Base-by-base conservation (phyloP, 305 asterid genomes). In the Fraxinus latifolia region DNA sequence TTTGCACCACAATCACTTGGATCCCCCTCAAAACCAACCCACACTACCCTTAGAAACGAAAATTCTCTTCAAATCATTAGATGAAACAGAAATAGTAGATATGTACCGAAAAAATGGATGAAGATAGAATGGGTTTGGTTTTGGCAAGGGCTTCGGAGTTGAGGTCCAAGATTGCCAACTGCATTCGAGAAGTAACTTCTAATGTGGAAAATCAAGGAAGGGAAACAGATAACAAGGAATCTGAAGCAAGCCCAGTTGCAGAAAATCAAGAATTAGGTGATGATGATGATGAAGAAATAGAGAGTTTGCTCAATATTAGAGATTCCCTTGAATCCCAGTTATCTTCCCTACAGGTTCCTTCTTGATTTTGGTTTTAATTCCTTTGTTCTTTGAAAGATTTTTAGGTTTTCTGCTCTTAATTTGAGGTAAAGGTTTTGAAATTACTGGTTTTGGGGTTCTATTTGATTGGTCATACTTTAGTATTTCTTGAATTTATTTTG, bases 241-340 rank as follows among this genome's bases (percentile, higher is more conserved):
- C 81, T 78, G 89, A 73, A 75, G 80, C 58, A n/a, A 85, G 60
- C 72, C 80, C 82, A n/a, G 88, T 83, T 53, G 85, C 80, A 36
- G 91, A 79, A 67, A 83, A 82, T 79, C 86, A 44, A 23, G 87
- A 84, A 21, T 25, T 65, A 8, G 73, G n/a, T 62, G 89, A 79
- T 34, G 90, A 84, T 34, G 39, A 34, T 21, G 91, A 88, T 7
- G 94, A 88, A 29, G 96, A 89, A 76, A 85, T 89, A 0, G 95
- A 95, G 77, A 90, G 87, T 75, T 94, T 95, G 84, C 86, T 90
- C 76, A 89, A 82, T 85, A 90, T 95, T 77, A 86, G 88, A 81
- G 98, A 95, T 77, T 96, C 98, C 12, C 97, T 95, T 78, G 98
- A 95, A 86, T 91, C 88, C 1, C 99, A 91, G 82, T 88, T 95